A percentile compares a stretch with the other conserved stretches of the same genome.
Evolutionary conservation across 148 eudicot species (phyloP).

Genomic region (Arbutus unedo): DNA sequence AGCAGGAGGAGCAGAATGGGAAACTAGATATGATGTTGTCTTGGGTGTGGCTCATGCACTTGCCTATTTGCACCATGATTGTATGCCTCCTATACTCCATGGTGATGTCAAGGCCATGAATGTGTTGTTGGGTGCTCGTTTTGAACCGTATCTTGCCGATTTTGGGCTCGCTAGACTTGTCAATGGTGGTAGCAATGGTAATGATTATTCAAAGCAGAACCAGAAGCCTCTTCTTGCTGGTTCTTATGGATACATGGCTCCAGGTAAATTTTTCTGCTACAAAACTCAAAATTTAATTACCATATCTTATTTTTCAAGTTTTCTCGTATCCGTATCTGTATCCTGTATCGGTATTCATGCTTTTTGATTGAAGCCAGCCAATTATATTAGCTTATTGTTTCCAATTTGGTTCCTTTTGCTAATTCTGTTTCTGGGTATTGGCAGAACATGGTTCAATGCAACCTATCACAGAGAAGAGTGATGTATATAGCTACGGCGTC

Average conservation of each 20-base stretch:
- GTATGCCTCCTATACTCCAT: slow-evolving; percentile 80
- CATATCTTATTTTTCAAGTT: no score
- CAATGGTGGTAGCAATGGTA: slow-evolving; percentile 17
- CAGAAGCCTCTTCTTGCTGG: slow-evolving; percentile 84
- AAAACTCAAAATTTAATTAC: not conserved
- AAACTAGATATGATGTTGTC: slow-evolving; percentile 63
- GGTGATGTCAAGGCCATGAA: slow-evolving; percentile 99
- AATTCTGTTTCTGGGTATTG: slow-evolving; percentile 8
- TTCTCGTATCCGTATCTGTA: no score
- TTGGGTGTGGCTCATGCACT: slow-evolving; percentile 92
- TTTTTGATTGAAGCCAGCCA: not conserved
- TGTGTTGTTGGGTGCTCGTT: slow-evolving; percentile 65
- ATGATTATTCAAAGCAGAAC: slow-evolving; percentile 37
- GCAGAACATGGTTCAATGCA: slow-evolving; percentile 86
- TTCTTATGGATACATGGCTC: slow-evolving; percentile 99
- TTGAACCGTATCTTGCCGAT: slow-evolving; percentile 87
- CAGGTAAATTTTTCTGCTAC: slow-evolving; percentile 48
- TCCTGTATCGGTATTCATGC: no score
- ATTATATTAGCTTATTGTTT: not conserved
- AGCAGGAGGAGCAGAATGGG: slow-evolving; percentile 90
- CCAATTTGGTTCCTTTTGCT: not conserved
- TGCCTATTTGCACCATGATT: slow-evolving; percentile 90
- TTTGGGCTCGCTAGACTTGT: slow-evolving; percentile 84
- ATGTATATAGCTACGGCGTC: slow-evolving; percentile 93
- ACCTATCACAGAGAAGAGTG: slow-evolving; percentile 80